Percentiles rank a stretch among this genome's conserved stretches.
Evolutionary conservation across 2,329 filamentous ascomycete genomes (phyloP).

Genomic region (Conoideocrella luteorostrata): DNA sequence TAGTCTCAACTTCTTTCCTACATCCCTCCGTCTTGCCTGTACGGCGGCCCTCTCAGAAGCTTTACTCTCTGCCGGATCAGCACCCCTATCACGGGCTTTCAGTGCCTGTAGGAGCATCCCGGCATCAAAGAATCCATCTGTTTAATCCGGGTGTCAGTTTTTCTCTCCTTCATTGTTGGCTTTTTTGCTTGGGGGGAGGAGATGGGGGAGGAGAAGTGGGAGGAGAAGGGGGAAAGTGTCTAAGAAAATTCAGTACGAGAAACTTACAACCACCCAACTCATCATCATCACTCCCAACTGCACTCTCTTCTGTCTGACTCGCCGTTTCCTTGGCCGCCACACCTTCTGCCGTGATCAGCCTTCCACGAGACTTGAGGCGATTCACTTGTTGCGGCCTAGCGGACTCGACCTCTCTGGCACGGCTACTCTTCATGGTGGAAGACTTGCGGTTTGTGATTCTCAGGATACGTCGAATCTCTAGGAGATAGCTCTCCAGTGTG

Average conservation of each 20-base stretch:
- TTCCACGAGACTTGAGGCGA: constrained; percentile 64
- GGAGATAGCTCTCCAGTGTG: constrained; percentile 79
- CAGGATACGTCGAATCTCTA: constrained; percentile 83
- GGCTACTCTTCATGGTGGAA: constrained; percentile 35
- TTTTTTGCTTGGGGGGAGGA: no score
- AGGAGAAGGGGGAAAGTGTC: background rate
- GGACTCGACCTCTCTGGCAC: constrained; percentile 48
- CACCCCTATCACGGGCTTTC: constrained; percentile 58
- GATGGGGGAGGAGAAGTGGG: no score
- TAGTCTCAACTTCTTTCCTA: constrained; percentile 64
- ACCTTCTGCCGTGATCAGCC: constrained; percentile 54
- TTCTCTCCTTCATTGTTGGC: no score
- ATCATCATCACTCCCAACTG: constrained; percentile 73
- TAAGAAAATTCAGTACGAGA: background rate
- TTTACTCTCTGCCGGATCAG: constrained; percentile 45
- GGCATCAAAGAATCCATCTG: constrained; percentile 96
- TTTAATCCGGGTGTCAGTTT: no score
- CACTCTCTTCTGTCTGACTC: constrained; percentile 62
- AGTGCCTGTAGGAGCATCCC: constrained; percentile 89
- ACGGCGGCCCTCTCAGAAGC: constrained; percentile 54
- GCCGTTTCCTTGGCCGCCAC: constrained; percentile 44
- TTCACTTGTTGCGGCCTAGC: constrained; percentile 29
- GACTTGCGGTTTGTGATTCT: constrained; percentile 55
- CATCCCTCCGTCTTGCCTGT: constrained; percentile 54
- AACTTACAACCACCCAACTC: constrained; percentile 87